Percentiles rank a stretch among this genome's conserved stretches.
phyloP scores from a whole-genome alignment of 1,284 basidiomycete genomes.

The Puccinia sorghi region DNA sequence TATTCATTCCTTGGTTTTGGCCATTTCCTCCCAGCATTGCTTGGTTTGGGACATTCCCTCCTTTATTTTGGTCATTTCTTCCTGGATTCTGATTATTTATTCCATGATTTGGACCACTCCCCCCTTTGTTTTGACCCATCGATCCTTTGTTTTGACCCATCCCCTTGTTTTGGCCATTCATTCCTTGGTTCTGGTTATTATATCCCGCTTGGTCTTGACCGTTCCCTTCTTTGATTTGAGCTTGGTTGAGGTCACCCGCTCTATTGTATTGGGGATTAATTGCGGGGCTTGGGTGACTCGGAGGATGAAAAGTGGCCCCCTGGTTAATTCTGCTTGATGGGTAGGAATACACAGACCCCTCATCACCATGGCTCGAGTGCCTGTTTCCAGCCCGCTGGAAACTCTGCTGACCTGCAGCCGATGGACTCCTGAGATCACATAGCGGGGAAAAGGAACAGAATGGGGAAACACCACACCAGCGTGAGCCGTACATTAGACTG shows the following conservation, averaged over 20 bases:
- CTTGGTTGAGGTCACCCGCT: not conserved
- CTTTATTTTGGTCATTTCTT: not conserved
- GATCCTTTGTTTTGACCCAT: not conserved
- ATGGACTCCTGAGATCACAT: not conserved
- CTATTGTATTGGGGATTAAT: not conserved
- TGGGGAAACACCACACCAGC: not conserved
- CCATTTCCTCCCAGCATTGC: too few species aligned
- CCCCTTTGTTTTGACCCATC: not conserved
- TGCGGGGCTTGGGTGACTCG: not conserved
- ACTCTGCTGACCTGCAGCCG: not conserved
- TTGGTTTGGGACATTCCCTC: not conserved
- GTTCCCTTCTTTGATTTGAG: not conserved
- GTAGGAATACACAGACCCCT: not conserved
- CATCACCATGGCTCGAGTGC: not conserved
- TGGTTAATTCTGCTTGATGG: not conserved
- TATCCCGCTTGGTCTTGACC: not conserved
- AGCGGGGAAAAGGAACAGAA: not conserved
- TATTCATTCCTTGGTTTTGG: conserved; percentile 20
- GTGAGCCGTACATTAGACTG: not conserved
- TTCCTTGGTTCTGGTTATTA: not conserved
- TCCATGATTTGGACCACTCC: not conserved
- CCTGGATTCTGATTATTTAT: not conserved
- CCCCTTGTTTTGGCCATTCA: not conserved
- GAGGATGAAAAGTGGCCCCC: not conserved
- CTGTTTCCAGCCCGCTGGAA: conserved; percentile 24